Conservation (phyloP, 2,329 filamentous ascomycete genomes). For the Pseudogymnoascus verrucosus region DNA sequence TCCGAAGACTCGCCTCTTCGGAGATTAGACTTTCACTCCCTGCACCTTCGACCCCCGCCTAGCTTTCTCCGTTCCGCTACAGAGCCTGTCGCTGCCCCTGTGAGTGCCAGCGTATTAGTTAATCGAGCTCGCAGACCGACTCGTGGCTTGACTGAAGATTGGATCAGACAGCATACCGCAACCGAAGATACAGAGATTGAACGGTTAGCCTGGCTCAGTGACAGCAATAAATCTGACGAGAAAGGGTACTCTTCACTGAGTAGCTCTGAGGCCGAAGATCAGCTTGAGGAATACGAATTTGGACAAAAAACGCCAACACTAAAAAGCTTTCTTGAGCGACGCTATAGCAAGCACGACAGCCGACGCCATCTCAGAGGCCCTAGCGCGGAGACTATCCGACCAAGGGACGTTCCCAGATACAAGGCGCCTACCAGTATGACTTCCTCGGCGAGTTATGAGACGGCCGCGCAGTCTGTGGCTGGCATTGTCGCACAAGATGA, state of each 20-base stretch:
- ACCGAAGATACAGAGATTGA: conserved; percentile 60
- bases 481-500: not conserved
- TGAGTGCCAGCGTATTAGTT: conserved; percentile 50
- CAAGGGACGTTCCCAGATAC: conserved; percentile 17
- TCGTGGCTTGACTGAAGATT: conserved; percentile 68
- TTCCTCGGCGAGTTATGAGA: conserved; percentile 7
- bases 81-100: conserved; percentile 31
- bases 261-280: conserved; percentile 49
- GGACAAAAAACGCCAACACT: conserved; percentile 29
- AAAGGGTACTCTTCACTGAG: conserved; percentile 70
- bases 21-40: conserved; percentile 45
- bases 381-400: conserved; percentile 26
- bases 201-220: conserved; percentile 75
- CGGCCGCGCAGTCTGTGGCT: not conserved
- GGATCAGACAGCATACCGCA: conserved; percentile 75
- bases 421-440: conserved; percentile 6
- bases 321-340: conserved; percentile 21
- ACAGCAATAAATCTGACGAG: conserved; percentile 45
- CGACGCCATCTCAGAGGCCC: conserved; percentile 24
- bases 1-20: conserved; percentile 55
- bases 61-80: conserved; percentile 31
- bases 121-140: conserved; percentile 53
- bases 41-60: conserved; percentile 40
- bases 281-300: conserved; percentile 38
- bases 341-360: conserved; percentile 17